phyloP scores from a whole-genome alignment of 805 yeast genomes.

The Starmerella asiatica region DNA sequence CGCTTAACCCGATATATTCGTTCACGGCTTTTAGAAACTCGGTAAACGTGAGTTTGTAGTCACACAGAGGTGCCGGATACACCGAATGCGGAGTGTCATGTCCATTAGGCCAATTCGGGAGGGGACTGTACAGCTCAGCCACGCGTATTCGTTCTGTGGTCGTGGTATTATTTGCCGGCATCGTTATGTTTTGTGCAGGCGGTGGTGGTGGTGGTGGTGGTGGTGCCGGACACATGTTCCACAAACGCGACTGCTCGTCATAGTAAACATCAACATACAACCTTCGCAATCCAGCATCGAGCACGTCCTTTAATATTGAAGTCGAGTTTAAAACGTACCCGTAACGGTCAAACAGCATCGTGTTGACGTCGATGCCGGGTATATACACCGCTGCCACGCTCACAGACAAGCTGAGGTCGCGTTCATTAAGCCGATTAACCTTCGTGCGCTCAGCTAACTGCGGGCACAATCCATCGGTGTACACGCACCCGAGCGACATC shows the following conservation, averaged over 20 bases:
- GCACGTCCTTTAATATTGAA: constrained; percentile 16
- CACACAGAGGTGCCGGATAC: constrained; percentile 6
- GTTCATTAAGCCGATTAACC: constrained; percentile 24
- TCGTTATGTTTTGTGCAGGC: not conserved
- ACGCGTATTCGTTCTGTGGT: not conserved
- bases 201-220: constrained; percentile 3
- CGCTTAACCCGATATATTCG: constrained; percentile 30
- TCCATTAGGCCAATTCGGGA: no score
- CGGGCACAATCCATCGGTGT: constrained; percentile 16
- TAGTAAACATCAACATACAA: constrained; percentile 39
- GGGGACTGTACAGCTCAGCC: no score
- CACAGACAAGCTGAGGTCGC: constrained; percentile 26
- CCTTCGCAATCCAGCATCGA: constrained; percentile 28
- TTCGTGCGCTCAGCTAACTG: constrained; percentile 14
- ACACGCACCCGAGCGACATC: constrained; percentile 19
- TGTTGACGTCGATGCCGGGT: constrained; percentile 28
- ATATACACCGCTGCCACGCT: constrained; percentile 26
- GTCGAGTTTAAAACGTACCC: constrained; percentile 26
- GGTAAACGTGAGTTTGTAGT: constrained; percentile 14
- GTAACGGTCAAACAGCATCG: constrained; percentile 22
- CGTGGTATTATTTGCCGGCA: not conserved
- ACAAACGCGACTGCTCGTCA: constrained; percentile 30
- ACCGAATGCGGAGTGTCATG: not conserved
- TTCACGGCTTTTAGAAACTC: constrained; percentile 22
- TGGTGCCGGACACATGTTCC: constrained; percentile 44